Evolutionary conservation across 2,329 filamentous ascomycete species (phyloP), one percentile per base, ranked within the genome.

Genomic region (Penicillium sp.): DNA sequence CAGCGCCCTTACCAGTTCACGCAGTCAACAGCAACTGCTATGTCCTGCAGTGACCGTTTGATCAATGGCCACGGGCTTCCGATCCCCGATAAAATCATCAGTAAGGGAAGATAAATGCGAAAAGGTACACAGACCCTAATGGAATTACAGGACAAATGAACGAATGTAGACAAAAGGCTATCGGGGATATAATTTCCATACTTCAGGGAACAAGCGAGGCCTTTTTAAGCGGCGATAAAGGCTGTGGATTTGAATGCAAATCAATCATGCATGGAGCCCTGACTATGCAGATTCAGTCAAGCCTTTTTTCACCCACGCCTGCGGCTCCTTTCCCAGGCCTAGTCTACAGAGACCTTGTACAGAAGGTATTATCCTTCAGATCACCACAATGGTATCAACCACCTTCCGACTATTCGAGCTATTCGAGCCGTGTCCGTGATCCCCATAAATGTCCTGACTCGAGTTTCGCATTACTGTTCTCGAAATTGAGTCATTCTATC

Each of bases 241-340:
- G 63, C 2, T 67, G 64, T 43, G 0, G 29, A 10, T 65, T 59
- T 29, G 61, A 63, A 21, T 66, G 64, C 33, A 48, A 52, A 8
- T 60, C 62, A 50, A 63, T 65, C 5, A 63, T 64, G 62, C 56
- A 52, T 39, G 63, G 62, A 13, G 55, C 55, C 24, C 51, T 65
- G 8, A 54, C 49, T 26, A 49, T 43, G 33, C 44, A 53, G 2
- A 55, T 48, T 43, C 44, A 52, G 4, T 53, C 48, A 44, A 45
- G 18, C n/a, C 37, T 62, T 10, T 51, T 60, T 53, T 49, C 33
- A 23, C 54, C 52, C 18, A 48, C 30, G 36, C 56, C 56, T 34
- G 46, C 4, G 13, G 13, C 52, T 29, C 62, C 62, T 41, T 63
- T 60, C 20, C 7, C 18, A 4, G 20, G 24, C 26, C 37, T 55